A percentile compares a stretch with the other conserved stretches of the same genome.
Conservation (phyloP, 2,329 filamentous ascomycete genomes). For the Trichoderma guizhouense region DNA sequence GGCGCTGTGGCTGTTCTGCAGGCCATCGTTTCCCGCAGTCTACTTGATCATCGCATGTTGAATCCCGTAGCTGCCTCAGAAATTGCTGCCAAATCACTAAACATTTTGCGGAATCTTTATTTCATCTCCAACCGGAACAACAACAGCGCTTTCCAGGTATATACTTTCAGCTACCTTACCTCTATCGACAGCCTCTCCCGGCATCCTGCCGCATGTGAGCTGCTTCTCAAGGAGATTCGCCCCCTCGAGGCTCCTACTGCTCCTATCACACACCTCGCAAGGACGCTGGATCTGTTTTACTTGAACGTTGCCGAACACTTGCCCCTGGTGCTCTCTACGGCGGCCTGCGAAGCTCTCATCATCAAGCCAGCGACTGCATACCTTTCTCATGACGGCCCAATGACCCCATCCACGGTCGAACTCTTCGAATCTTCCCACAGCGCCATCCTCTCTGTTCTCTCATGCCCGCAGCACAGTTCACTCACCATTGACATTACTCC, state of each 20-base stretch:
- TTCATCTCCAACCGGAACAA: slow-evolving; percentile 77
- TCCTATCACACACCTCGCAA: slow-evolving; percentile 48
- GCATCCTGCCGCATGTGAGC: slow-evolving; percentile 62
- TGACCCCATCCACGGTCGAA: slow-evolving; percentile 47
- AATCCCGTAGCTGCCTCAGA: slow-evolving; percentile 51
- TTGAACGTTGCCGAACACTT: slow-evolving; percentile 84
- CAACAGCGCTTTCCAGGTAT: slow-evolving; percentile 73
- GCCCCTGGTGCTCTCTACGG: slow-evolving; percentile 63
- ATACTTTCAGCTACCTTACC: slow-evolving; percentile 78
- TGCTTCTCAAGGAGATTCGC: slow-evolving; percentile 63
- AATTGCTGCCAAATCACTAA: slow-evolving; percentile 68
- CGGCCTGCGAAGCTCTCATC: slow-evolving; percentile 68
- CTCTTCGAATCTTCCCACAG: slow-evolving; percentile 89
- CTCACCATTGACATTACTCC: slow-evolving; percentile 70
- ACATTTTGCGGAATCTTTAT: slow-evolving; percentile 71
- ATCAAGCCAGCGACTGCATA: slow-evolving; percentile 73
- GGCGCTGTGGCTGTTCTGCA: slow-evolving; percentile 71
- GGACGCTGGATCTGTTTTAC: slow-evolving; percentile 81
- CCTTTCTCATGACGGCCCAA: slow-evolving; percentile 49
- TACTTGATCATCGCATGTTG: slow-evolving; percentile 49
- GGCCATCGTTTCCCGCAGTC: slow-evolving; percentile 63
- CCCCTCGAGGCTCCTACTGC: slow-evolving; percentile 35
- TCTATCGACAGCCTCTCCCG: slow-evolving; percentile 76
- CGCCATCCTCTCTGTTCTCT: slow-evolving; percentile 74
- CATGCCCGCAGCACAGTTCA: slow-evolving; percentile 71